A percentile compares a stretch with the other conserved stretches of the same genome.
phyloP scores from a whole-genome alignment of 371 early-diverging fungal genomes.

The Batrachochytrium dendrobatidis region DNA sequence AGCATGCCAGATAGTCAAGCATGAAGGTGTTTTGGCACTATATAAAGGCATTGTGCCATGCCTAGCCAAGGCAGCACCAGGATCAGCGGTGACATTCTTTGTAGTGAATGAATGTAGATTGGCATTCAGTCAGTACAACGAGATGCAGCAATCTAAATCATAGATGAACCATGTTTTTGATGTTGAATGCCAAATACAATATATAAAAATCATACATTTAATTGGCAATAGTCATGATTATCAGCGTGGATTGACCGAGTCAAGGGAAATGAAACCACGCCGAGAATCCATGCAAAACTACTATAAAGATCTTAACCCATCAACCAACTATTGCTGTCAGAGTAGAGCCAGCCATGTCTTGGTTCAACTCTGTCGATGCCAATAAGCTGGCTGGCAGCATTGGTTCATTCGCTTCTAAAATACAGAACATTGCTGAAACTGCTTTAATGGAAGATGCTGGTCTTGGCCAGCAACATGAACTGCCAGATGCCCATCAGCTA shows the following conservation, averaged over 20 bases:
- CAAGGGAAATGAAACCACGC: too few relatives aligned
- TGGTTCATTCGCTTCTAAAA: constrained; percentile 14
- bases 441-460: constrained; percentile 6
- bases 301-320: too few relatives aligned
- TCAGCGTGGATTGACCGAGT: too few relatives aligned
- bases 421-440: constrained; percentile 13
- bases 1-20: constrained; percentile 50
- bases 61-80: constrained; percentile 78
- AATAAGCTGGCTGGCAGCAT: constrained; percentile 16
- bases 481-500: not conserved
- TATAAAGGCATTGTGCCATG: constrained; percentile 84
- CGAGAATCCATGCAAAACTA: too few relatives aligned
- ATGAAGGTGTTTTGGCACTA: constrained; percentile 74
- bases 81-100: constrained; percentile 79
- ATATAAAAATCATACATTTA: too few relatives aligned
- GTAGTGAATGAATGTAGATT: constrained; percentile 38
- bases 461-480: not conserved
- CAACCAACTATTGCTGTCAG: too few relatives aligned
- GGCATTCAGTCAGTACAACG: not conserved
- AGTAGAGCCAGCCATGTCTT: too few relatives aligned
- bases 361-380: constrained; percentile 12
- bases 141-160: too few relatives aligned
- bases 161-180: too few relatives aligned
- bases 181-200: too few relatives aligned
- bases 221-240: too few relatives aligned